Evolutionary conservation across 2,329 filamentous ascomycete species (phyloP), one percentile per base, ranked within the genome.

Genomic region (Bertia moriformis): DNA sequence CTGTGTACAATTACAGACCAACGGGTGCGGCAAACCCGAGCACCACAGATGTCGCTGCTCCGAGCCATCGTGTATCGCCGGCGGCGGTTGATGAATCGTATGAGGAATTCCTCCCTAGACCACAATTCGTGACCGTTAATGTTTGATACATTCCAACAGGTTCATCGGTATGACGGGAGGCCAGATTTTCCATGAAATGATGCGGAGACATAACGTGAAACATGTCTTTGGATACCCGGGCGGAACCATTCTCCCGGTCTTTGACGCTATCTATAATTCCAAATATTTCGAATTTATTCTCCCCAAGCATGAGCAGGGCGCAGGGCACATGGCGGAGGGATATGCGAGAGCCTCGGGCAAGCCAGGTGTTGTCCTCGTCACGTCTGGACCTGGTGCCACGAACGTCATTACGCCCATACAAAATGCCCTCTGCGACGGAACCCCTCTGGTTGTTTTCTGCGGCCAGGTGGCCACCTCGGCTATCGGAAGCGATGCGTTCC

Each of bases 151-250:
- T n/a, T n/a, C n/a, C n/a, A 35, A 18, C 48, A 85, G 80, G 43
- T 93, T 96, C 60, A 86, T 96, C 54, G 89, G 89, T 46, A 89
- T 88, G 71, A 93, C 77, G 38, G 89, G 91, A 55, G 91, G 91
- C 55, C 81, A 95, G 61, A 95, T 96, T 51, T 94, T 96, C 62
- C 88, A 96, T 61, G 89, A 96, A 65, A 96, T 96, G 89, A 95
- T 98, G 88, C 71, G 93, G 44, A 73, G 89, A 54, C 83, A 89
- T 51, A 73, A 70, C 50, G 89, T 98, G 41, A 91, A 95, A 66
- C 86, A 95, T 59, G 74, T 96, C 54, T 96, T 86, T 93, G 83
- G 83, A 44, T 96, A 96, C 63, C 85, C 89, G 48, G 89, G 89
- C 52, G 89, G 91, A 56, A 88, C 91, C 48, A 96, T 96, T 62